Base-by-base conservation (phyloP, 768 basidiomycete genomes). In the Russula griseocarnosa region DNA sequence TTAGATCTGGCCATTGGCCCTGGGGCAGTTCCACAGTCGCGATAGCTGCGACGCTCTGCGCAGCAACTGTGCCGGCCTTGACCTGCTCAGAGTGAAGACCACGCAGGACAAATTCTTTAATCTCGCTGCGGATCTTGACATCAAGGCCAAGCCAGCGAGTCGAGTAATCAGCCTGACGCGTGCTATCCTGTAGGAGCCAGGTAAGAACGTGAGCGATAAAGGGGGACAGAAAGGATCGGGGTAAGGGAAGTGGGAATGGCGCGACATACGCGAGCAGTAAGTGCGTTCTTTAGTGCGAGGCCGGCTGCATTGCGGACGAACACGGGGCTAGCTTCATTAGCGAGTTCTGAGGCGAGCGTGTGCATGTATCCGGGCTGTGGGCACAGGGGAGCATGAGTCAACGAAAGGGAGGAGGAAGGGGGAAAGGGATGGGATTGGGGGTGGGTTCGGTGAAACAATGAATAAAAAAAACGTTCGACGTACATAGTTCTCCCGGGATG, bases 251-350 rank as follows among this genome's bases (percentile, higher is more conserved):
- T 40, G 57, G 58, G 55, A 64, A 64, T 61, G 50, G 61, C 50
- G 42, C 59, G 61, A 61, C 92, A 76, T 79, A 98, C 96, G 71
- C 92, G 81, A 65, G 95, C 93, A 38, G 88, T 84, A 63, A 99
- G 77, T 65, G 94, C 84, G 76, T 99, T 99, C 84, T 98, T 99
- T 76, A 99, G 80, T 22, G 96, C 95, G 57, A 99, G 81, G 74
- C 93, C 94, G 26, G 97, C 95, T n/a, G 96, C 94, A 72, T 92
- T 96, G 69, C 97, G 83, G 58, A 95, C 84, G 74, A 93, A 87
- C 38, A 86, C 71, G 16, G 82, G 79, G 7, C 82, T 82, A 50
- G 67, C 77, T 73, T 94, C 92, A 69, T 93, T 88, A 32, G 86
- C 85, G 53, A 99, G 83, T 68, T 94, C 92, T 20, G 83, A 77